Evolutionary conservation across 2,329 filamentous ascomycete genomes (phyloP), one percentile per base, ranked within the genome.

Genomic region (Aspergillus sp.): DNA sequence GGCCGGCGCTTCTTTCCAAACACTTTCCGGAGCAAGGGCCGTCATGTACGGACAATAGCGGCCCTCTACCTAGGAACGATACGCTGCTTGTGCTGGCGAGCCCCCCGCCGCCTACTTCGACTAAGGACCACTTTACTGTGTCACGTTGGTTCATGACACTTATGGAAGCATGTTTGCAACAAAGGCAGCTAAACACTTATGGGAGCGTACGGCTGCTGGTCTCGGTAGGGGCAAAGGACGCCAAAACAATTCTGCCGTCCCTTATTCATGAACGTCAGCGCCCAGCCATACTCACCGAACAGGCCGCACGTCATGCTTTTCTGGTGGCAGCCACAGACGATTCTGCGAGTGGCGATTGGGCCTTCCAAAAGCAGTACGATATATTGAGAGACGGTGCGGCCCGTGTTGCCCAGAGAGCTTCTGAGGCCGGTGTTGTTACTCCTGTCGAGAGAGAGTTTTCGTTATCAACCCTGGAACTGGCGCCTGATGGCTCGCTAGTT

Each of bases 171-270:
- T 85, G 91, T 58, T 82, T 86, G 63, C 79, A 81, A 2, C 82
- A 86, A 54, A 76, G 81, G 0, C 80, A 89, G 0, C 86, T 96
- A 68, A 90, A 97, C 68, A 81, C 82, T 30, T 93, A 92, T 72
- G 94, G 94, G 3, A 84, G 89, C 19, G 88, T 96, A 3, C 87
- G 93, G 53, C 89, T 94, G 81, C 82, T 98, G 1, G 73, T 93
- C 45, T 93, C 93, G 88, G 71, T 88, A 3, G 83, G 85, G 1
- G 81, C 88, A 48, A 80, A 84, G 0, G 89, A 92, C 59, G 87
- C 87, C 65, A 69, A 76, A 7, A 64, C 74, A 1, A 67, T 91
- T 1, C 61, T 97, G 7, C 90, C 93, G 0, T 85, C 84, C 56
- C 78, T 80, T 2, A 71, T 90, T 3, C 75, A 80, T 38, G 75